Base-by-base conservation (phyloP, 2,329 filamentous ascomycete species). In the Sarocladiaceae sp. region DNA sequence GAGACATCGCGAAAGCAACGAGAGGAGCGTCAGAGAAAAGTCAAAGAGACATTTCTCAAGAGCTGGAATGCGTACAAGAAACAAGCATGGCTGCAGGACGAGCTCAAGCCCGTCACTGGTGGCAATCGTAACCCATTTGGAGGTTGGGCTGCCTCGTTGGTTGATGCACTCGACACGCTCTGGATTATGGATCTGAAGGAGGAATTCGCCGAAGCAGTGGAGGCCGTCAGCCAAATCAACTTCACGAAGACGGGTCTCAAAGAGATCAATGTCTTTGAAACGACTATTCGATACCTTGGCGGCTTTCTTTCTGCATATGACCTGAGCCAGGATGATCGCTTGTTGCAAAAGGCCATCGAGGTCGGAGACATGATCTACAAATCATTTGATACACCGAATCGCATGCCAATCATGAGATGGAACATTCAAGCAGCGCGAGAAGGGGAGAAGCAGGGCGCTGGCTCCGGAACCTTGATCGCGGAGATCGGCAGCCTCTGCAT, bases 401-500 rank as follows among this genome's bases (percentile, higher is more conserved):
- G 70, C 10, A 61, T 78, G 48, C 74, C 74, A 1, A 56, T 58
- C 6, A 70, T 72, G 49, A 64, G 62, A 52, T 66, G 73, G 49
- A 58, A 69, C 56, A 85, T 61, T 46, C 44, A 56, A 2, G 54
- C 61, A 3, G 68, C 69, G 2, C 55, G 55, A n/a, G 9, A 70
- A 61, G 55, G 67, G 58, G 43, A 32, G 53, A 26, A 71, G 66
- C 55, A 78, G 48, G 65, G 72, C 1, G 64, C 68, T 1, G 73
- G 78, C 56, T 71, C 3, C 72, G 69, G n/a, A 71, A 70, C 39
- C 56, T 65, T 1, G 65, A 65, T n/a, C 16, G 72, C 72, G 1
- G 65, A 67, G 3, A 62, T 67, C 1, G 83, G 82, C n/a, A 86
- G 83, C 2, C 65, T 90, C 34, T 81, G 79, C 7, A 62, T 91